Base-by-base conservation (phyloP, 495 filamentous ascomycete species). In the Evansstolkia leycettana region DNA sequence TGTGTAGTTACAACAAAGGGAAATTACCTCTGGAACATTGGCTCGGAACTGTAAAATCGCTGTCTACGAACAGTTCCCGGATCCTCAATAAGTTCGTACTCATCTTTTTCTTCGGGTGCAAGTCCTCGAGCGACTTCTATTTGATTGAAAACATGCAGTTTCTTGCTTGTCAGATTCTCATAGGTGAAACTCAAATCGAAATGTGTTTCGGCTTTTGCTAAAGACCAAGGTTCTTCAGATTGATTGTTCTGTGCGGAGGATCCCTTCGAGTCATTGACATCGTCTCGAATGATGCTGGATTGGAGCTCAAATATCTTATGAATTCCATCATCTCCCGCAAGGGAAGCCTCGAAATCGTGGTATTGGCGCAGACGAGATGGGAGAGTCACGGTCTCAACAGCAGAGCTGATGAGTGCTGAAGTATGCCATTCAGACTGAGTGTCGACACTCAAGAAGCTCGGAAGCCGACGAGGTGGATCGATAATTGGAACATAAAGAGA, bases 401-500 rank as follows among this genome's bases (percentile, higher is more conserved):
- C 82, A 4, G 78, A 70, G 6, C 78, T 75, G 41, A 94, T 63
- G 16, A 96, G 55, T 6, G 79, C 89, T 10, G 82, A 80, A 12
- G 65, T 76, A 42, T 94, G 78, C 92, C 92, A 98, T 43, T 66
- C 58, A 5, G 82, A 92, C 7, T 58, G 56, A 19, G 48, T 44
- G 48, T 94, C 72, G 16, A 95, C 45, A 15, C 57, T 52, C 10
- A 93, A 45, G 42, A 73, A 77, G 3, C 45, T 35, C 10, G 86
- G 81, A 17, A 84, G 43, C 16, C 50, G 52, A 18, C 40, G 49
- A 1, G 76, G 70, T 5, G 75, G 73, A 17, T 80, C 54, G 2
- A 80, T 67, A 25, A 95, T 62, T 1, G 90, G 90, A 24, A 92
- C 66, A 46, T 90, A 82, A 11, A 95, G 59, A 9, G 81, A 84